A percentile compares a stretch with the other conserved stretches of the same genome.
Conservation (phyloP, 2,329 filamentous ascomycete genomes). For the Pseudocercospora crystallina region DNA sequence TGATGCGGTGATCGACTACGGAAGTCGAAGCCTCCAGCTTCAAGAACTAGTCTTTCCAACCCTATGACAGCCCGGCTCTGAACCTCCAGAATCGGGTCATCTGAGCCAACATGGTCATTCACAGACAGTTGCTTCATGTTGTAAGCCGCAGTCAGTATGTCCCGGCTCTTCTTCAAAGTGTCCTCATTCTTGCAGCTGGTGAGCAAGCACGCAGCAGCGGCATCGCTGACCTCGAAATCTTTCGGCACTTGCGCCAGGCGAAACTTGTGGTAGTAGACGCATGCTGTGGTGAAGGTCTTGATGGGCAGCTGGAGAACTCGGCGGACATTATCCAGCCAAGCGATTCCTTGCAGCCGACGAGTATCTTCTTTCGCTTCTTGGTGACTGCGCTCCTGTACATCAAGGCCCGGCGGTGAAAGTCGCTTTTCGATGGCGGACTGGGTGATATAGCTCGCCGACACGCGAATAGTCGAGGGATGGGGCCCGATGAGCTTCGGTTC, state of each 20-base stretch:
- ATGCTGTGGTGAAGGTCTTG: slow-evolving; percentile 87
- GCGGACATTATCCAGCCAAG: slow-evolving; percentile 84
- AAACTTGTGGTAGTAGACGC: slow-evolving; percentile 91
- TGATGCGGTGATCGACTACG: slow-evolving; percentile 85
- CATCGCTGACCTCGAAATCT: slow-evolving; percentile 72
- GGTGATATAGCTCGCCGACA: slow-evolving; percentile 74
- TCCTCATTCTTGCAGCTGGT: slow-evolving; percentile 97
- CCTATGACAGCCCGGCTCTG: slow-evolving; percentile 80
- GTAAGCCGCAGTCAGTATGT: slow-evolving; percentile 87
- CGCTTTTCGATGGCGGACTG: slow-evolving; percentile 76
- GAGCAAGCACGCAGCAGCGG: slow-evolving; percentile 82
- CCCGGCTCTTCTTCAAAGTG: slow-evolving; percentile 92
- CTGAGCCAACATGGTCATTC: slow-evolving; percentile 68
- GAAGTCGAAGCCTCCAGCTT: slow-evolving; percentile 92
- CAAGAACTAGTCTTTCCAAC: slow-evolving; percentile 87
- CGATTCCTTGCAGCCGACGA: slow-evolving; percentile 79
- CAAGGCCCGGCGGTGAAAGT: slow-evolving; percentile 59
- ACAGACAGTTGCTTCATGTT: slow-evolving; percentile 70
- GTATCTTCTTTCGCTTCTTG: slow-evolving; percentile 69
- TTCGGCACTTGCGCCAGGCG: slow-evolving; percentile 79
- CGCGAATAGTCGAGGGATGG: slow-evolving; percentile 63
- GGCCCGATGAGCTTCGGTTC: slow-evolving; percentile 46
- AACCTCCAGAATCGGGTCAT: slow-evolving; percentile 81
- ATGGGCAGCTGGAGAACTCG: slow-evolving; percentile 81
- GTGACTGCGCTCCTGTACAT: slow-evolving; percentile 59